Conservation (phyloP, 495 filamentous ascomycete species). For the Cryomyces minteri region DNA sequence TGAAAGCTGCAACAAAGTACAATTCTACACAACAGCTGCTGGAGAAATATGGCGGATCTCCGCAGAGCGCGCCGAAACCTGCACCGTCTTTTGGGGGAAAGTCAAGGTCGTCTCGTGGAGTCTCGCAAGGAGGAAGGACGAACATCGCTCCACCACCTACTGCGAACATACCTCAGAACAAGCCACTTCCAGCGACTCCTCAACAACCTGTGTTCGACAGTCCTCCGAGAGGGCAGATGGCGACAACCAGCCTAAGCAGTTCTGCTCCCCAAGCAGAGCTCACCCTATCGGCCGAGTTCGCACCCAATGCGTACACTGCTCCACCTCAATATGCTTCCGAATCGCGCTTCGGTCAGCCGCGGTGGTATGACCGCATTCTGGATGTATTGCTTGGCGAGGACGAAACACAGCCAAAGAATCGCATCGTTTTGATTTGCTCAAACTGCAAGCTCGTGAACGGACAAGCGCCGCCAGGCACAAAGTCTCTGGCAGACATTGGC, state of each 20-base stretch:
- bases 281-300: conserved; percentile 27
- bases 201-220: neutral
- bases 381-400: conserved; percentile 91
- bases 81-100: neutral
- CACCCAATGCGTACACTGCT: conserved; percentile 36
- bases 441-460: conserved; percentile 84
- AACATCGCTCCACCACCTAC: conserved; percentile 60
- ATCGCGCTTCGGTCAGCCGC: conserved; percentile 32
- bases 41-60: conserved; percentile 68
- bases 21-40: conserved; percentile 84
- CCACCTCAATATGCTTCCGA: conserved; percentile 25
- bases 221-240: conserved; percentile 5
- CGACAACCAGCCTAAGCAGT: conserved; percentile 4
- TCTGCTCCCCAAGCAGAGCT: neutral
- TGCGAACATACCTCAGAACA: conserved; percentile 48
- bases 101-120: conserved; percentile 6
- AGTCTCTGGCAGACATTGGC: conserved; percentile 60
- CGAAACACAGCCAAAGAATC: conserved; percentile 79
- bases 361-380: conserved; percentile 89
- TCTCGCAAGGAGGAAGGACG: conserved; percentile 26
- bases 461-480: conserved; percentile 79
- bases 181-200: neutral
- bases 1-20: conserved; percentile 88
- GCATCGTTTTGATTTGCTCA: conserved; percentile 71
- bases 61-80: conserved; percentile 1